A percentile compares a stretch with the other conserved stretches of the same genome.
phyloP scores from a whole-genome alignment of 2,329 filamentous ascomycete genomes.

The Aspergillus sclerotialis region DNA sequence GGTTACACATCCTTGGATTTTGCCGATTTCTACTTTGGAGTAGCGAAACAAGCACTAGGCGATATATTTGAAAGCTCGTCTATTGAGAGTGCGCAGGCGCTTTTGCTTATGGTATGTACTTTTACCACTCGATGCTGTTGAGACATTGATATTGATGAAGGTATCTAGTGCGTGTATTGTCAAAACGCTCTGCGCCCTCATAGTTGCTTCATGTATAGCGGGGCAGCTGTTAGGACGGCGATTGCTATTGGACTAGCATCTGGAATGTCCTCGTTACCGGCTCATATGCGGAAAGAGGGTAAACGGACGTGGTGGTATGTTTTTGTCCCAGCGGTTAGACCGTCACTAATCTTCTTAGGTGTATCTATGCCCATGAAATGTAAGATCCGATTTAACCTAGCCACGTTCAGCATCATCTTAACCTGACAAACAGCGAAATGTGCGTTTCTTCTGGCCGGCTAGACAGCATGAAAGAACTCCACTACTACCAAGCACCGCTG shows the following conservation, averaged over 20 bases:
- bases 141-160: background rate
- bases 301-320: constrained; percentile 20
- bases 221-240: constrained; percentile 27
- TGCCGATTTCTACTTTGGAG: constrained; percentile 20
- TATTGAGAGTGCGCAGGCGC: constrained; percentile 19
- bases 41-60: constrained; percentile 17
- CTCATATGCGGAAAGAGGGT: constrained; percentile 11
- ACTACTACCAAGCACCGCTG: constrained; percentile 17
- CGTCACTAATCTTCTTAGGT: constrained; percentile 7
- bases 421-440: constrained; percentile 17
- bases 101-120: constrained; percentile 16
- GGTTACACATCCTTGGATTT: constrained; percentile 13
- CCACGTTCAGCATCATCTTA: background rate
- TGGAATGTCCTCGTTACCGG: constrained; percentile 13
- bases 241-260: constrained; percentile 26
- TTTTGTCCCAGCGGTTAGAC: background rate
- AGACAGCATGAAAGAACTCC: constrained; percentile 21
- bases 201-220: constrained; percentile 29
- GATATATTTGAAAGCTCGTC: constrained; percentile 23
- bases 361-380: constrained; percentile 16
- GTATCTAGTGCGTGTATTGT: constrained; percentile 18
- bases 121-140: background rate
- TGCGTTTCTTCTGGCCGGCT: constrained; percentile 22
- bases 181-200: constrained; percentile 29
- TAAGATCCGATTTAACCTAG: constrained; percentile 3